These are phyloP conservation scores for Talaromyces sp. DNA, from an alignment of 2,329 filamentous ascomycete genomes.

Conservation along the genomic window DNA sequence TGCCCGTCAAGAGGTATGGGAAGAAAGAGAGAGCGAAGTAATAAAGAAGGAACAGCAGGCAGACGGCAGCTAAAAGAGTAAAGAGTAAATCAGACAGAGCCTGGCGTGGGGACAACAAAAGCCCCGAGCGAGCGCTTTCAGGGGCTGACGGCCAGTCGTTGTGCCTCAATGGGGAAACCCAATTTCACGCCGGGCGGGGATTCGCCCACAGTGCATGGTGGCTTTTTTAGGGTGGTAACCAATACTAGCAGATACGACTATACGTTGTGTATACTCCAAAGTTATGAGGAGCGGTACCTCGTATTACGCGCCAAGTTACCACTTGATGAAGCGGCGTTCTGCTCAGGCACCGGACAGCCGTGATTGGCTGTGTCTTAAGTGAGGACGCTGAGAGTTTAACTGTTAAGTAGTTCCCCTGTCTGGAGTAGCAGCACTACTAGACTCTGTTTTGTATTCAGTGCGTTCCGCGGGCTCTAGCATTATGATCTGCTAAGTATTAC, in stretches of 20 bases:
- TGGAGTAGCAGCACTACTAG: neutral
- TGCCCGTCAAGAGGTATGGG: conserved; percentile 17
- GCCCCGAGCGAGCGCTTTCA: neutral
- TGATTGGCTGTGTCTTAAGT: conserved; percentile 7
- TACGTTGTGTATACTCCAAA: neutral
- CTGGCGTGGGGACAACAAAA: neutral
- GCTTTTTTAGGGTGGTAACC: neutral
- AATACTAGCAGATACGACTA: neutral
- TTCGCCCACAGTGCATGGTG: conserved; percentile 4
- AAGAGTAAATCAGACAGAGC: neutral
- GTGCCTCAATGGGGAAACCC: neutral
- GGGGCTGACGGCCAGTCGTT: neutral
- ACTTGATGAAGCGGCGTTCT: neutral
- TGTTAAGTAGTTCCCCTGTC: neutral
- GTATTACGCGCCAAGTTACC: conserved; percentile 1
- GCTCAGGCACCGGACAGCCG: conserved; percentile 5
- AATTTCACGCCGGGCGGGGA: conserved; percentile 1
- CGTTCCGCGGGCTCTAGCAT: neutral
- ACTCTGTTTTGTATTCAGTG: too few species aligned
- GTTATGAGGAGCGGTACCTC: neutral
- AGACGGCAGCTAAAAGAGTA: neutral
- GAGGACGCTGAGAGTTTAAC: neutral
- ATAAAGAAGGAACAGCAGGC: neutral
- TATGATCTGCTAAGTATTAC: neutral
- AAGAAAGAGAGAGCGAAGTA: conserved; percentile 12